These are phyloP conservation scores for Castanea mollissima DNA, from an alignment of 306 rosid species.

Conservation along the genomic window DNA sequence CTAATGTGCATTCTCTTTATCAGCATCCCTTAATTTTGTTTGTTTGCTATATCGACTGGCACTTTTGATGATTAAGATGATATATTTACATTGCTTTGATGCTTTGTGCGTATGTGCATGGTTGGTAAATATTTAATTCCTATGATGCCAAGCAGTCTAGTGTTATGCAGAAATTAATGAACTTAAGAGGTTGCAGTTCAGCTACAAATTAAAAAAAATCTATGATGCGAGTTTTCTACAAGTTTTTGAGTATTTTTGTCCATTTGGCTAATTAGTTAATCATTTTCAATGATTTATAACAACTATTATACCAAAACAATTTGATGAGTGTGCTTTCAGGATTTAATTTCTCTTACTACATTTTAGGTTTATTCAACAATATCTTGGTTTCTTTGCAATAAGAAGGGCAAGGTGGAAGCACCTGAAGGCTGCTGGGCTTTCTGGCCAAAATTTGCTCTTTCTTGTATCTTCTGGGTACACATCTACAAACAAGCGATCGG, in stretches of 20 bases:
- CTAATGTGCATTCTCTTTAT: no score
- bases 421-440: conserved; percentile 35
- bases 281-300: neutral
- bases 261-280: neutral
- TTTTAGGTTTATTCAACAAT: neutral
- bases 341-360: neutral
- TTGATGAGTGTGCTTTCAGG: neutral
- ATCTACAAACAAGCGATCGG: conserved; percentile 34
- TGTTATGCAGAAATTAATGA: no score
- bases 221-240: neutral
- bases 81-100: no score
- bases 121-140: no score
- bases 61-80: no score
- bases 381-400: neutral
- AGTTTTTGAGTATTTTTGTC: neutral
- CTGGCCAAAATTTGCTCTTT: conserved; percentile 31
- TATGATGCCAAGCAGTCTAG: no score
- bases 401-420: neutral
- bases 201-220: no score
- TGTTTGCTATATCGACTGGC: no score
- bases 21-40: no score
- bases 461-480: conserved; percentile 28
- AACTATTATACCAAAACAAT: neutral
- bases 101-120: no score
- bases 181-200: no score